Evolutionary conservation across 768 basidiomycete species (phyloP), one percentile per base, ranked within the genome.

Genomic region (Serendipita sp.): DNA sequence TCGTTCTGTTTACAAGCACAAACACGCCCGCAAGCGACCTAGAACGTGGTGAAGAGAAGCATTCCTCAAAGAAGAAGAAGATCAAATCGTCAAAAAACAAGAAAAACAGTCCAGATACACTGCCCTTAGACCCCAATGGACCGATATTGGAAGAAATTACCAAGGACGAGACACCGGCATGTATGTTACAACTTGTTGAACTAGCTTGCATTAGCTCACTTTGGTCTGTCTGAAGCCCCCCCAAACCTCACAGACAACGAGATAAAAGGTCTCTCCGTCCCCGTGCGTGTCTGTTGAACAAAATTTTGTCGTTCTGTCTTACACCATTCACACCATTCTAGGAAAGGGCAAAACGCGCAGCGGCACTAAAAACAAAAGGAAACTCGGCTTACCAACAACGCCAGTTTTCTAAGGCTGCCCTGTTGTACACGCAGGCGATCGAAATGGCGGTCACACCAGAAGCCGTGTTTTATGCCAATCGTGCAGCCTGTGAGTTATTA

Each of bases 391-490:
- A 76, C 68, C 70, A 71, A 34, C 69, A 69, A 38, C 75, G 74
- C 63, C 71, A 75, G 63, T 78, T 72, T 68, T 58, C 67, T 44
- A 68, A 71, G 26, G 77, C 77, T 26, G 71, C 76, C 51, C 70
- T 70, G 20, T 71, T 72, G 67, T 79, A 79, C 71, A 74, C 75
- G 20, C 74, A 76, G 67, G 77, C 77, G n/a, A 76, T 79, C 68
- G 74, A 75, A 62, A 73, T 75, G 62, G 68, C 69, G 9, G 64
- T 71, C 58, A 70, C 71, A 71, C 82, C 85, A 4, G 91, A 95
- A 69, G 85, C 96, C 30, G 90, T 97, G 33, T 99, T 86, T 75
- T 97, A 84, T 80, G 90, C 89, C 74, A 99, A 99, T 74, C 85
- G 96, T 60, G 96, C 95, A 42, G 96, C 96, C 65, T 97, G 95